phyloP scores from a whole-genome alignment of 139 green algal species.

The Chlamydomonas schloesseri region DNA sequence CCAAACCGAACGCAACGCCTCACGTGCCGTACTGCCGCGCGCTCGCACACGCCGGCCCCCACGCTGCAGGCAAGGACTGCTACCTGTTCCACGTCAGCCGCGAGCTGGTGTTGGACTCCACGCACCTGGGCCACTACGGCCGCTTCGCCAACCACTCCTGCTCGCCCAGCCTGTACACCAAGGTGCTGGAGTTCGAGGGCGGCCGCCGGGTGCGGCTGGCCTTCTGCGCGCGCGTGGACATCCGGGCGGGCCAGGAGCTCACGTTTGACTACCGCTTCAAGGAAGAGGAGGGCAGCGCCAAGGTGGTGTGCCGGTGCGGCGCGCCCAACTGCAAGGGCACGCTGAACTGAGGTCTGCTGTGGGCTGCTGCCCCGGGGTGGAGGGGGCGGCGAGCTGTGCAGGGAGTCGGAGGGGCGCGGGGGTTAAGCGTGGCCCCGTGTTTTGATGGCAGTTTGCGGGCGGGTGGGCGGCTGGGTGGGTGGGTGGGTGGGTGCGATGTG shows the following conservation, averaged over 20 bases:
- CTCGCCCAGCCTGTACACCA: constrained; percentile 88
- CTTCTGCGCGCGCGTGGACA: constrained; percentile 87
- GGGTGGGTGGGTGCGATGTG: no score
- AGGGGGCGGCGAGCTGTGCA: no score
- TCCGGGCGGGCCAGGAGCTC: constrained; percentile 88
- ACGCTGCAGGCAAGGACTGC: constrained; percentile 84
- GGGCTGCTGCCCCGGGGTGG: no score
- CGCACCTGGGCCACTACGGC: constrained; percentile 73
- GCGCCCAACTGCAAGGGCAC: constrained; percentile 88
- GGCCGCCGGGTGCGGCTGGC: constrained; percentile 68
- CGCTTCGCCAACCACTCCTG: constrained; percentile 97
- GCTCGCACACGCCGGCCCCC: no score
- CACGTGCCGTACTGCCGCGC: neutral
- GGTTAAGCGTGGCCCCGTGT: no score
- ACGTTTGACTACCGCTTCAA: constrained; percentile 92
- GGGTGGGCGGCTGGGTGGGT: no score
- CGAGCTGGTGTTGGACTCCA: constrained; percentile 87
- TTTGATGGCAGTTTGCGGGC: no score
- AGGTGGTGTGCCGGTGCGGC: constrained; percentile 84
- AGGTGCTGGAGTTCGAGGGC: constrained; percentile 72
- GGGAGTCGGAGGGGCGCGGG: no score
- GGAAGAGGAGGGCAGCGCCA: constrained; percentile 65
- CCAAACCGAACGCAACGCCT: neutral
- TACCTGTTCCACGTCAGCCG: constrained; percentile 92
- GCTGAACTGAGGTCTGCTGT: constrained; percentile 80